Evolutionary conservation across 495 filamentous ascomycete genomes (phyloP), one percentile per base, ranked within the genome.

Genomic region (Penicillium manginii): DNA sequence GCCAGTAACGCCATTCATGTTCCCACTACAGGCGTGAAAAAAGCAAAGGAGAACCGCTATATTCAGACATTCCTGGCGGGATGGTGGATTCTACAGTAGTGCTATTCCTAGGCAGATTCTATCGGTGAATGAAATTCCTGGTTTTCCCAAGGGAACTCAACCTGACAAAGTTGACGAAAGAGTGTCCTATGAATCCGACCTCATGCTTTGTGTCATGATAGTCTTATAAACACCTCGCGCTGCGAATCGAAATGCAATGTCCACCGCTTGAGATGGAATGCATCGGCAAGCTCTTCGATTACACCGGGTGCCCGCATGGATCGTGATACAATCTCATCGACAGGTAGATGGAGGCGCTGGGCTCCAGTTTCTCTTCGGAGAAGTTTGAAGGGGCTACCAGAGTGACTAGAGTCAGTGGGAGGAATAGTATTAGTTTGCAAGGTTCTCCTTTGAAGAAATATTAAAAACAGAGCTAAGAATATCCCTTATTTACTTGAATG

Each of bases 171-270:
- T 47, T 45, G 42, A 18, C 18, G 17, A 12, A 12, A 15, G 19
- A 19, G 17, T n/a, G 39, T n/a, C 17, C n/a, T 43, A 9, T 43
- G n/a, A n/a, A 17, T 18, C 40, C 40, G 17, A n/a, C 6, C 6
- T 17, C 19, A 2, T 10, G 17, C 40, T 17, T n/a, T 23, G 3
- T 47, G 26, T 22, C 10, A 15, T 26, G 45, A 0, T n/a, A 17
- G 7, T 43, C 21, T 22, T 47, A 1, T n/a, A 47, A 21, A 47
- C 6, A 14, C 21, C 45, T 47, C 26, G 12, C 11, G 40, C 31
- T 47, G 59, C 12, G 55, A 62, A 23, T 62, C 60, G 40, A 58
- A 42, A 22, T 62, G 60, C 23, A 62, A 26, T 6, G 21, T 21
- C 60, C 60, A 58, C 2, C 58, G 23, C 7, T 55, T 50, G 1